These are phyloP conservation scores for Colletotrichum musae DNA, from an alignment of 2,329 filamentous ascomycete species.

Conservation along the genomic window DNA sequence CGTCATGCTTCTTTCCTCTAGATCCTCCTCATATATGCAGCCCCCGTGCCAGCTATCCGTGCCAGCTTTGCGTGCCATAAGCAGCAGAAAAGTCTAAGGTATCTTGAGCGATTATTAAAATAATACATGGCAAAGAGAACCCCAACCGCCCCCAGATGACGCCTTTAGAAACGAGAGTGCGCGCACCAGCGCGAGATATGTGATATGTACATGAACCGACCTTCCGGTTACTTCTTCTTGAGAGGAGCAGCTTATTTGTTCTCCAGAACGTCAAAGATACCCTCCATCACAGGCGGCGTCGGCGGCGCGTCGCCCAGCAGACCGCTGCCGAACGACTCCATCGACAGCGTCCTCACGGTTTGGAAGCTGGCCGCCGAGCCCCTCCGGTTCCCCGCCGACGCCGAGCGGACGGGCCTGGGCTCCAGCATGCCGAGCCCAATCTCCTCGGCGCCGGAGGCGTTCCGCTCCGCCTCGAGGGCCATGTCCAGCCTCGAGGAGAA, in stretches of 20 bases:
- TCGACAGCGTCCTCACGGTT: background rate
- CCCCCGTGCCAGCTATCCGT: too few species aligned
- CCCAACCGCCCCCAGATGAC: background rate
- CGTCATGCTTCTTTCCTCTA: too few species aligned
- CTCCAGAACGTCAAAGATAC: slow-evolving; percentile 37
- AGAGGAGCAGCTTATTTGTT: background rate
- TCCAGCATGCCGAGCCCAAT: slow-evolving; percentile 36
- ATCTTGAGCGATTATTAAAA: slow-evolving; percentile 21
- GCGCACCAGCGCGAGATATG: background rate
- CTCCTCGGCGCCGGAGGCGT: slow-evolving; percentile 27
- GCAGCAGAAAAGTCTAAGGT: slow-evolving; percentile 11
- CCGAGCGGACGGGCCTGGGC: slow-evolving; percentile 22
- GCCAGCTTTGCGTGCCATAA: background rate
- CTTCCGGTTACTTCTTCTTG: background rate
- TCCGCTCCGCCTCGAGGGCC: slow-evolving; percentile 33
- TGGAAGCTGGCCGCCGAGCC: background rate
- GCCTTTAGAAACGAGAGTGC: background rate
- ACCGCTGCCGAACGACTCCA: slow-evolving; percentile 12
- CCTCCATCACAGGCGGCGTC: slow-evolving; percentile 22
- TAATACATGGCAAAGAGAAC: slow-evolving; percentile 15
- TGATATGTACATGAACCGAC: slow-evolving; percentile 4
- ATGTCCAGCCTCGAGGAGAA: slow-evolving; percentile 31
- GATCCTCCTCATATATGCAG: too few species aligned
- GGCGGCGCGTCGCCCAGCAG: slow-evolving; percentile 22
- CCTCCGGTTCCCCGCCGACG: slow-evolving; percentile 4